Base-by-base conservation (phyloP, 2,329 filamentous ascomycete genomes). In the Aspergillus pseudoviridinutans region DNA sequence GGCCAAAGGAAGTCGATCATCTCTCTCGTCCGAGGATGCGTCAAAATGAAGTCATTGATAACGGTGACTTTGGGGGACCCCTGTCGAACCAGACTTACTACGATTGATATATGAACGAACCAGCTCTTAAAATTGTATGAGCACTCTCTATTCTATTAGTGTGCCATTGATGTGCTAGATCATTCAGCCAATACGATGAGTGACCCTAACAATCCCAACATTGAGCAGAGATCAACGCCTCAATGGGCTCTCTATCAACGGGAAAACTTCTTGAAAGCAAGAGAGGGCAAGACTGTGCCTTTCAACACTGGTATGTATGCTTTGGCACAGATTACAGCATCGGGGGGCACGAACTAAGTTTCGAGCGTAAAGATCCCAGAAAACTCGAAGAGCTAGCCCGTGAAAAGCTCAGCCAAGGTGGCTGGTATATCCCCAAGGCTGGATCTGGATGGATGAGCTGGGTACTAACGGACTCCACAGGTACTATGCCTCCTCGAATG, bases 341-440 rank as follows among this genome's bases (percentile, higher is more conserved):
- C 14, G 12, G 12, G 12, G 7, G 14, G 14, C 32, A 38, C 32
- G 14, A 17, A n/a, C 14, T 27, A 41, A 25, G 28, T n/a, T 10
- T 14, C 14, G 0, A 51, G 38, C 35, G 14, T 14, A 47, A 12
- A 71, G 68, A 86, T 27, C 84, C 85, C 0, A 79, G 74, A 54
- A 81, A 84, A 55, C 77, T 87, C n/a, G 83, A 87, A 70, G 77
- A 81, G 50, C 75, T 80, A 17, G 85, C 85, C 17, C 79, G 80
- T 62, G 72, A 83, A 59, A 82, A 79, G 38, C 77, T 88, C 42
- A 82, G 79, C 20, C 73, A 84, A 66, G 79, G 79, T 44, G 84
- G 84, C 63, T 87, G 84, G 82, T 71, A 71, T 20, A 52, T 51
- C 46, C 14, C 4, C 42, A 24, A 17, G 1, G 32, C 32, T 6